phyloP scores from a whole-genome alignment of 305 asterid genomes.

The Salvia sclarea region DNA sequence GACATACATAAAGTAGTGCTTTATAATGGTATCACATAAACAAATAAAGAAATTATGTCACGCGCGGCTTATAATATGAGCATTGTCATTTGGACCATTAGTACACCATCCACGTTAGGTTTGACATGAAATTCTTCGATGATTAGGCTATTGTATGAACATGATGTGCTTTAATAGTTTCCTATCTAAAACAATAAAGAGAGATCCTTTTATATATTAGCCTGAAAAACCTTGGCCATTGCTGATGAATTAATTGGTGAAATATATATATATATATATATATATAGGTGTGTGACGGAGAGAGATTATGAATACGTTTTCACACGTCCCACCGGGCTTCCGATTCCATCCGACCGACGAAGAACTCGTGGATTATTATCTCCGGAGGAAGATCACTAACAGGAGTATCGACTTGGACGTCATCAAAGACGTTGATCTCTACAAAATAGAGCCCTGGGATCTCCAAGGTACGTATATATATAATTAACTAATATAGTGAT shows the following conservation, averaged over 20 bases:
- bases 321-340: constrained; percentile 87
- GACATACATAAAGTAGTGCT: neutral
- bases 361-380: constrained; percentile 84
- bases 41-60: neutral
- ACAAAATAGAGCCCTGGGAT: constrained; percentile 93
- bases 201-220: too few species aligned
- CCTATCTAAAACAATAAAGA: neutral
- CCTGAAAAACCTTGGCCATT: too few species aligned
- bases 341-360: constrained; percentile 92
- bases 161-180: neutral
- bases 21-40: neutral
- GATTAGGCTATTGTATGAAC: neutral
- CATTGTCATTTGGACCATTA: constrained; percentile 14
- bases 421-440: constrained; percentile 81
- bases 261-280: too few species aligned
- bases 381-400: constrained; percentile 62
- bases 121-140: neutral
- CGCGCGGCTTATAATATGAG: neutral
- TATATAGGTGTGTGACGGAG: too few species aligned
- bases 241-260: constrained; percentile 19
- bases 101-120: neutral
- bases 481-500: too few species aligned
- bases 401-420: constrained; percentile 67
- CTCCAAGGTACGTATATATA: constrained; percentile 68
- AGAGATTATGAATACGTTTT: constrained; percentile 54